Conservation (phyloP, 192 early-diverging fungal species). For the Podochytrium sp. region DNA sequence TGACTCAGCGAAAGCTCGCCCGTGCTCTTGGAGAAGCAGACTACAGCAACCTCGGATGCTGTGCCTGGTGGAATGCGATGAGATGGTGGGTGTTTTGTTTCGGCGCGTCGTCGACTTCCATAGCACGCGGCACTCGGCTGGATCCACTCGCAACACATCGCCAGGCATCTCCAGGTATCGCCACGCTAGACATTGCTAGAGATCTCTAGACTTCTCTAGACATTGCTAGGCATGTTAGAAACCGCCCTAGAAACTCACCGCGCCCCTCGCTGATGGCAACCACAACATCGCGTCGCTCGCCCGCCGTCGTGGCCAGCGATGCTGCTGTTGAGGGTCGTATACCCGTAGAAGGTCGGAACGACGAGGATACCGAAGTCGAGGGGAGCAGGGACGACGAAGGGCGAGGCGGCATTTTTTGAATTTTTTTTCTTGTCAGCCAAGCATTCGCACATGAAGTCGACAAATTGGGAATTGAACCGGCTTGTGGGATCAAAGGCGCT, state of each 20-base stretch:
- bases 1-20: slow-evolving; percentile 66
- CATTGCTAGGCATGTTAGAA: too few species aligned
- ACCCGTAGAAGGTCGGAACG: background rate
- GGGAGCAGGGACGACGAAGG: too few species aligned
- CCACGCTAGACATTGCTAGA: background rate
- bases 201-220: too few species aligned
- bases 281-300: background rate
- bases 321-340: slow-evolving; percentile 1
- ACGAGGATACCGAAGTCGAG: background rate
- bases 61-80: slow-evolving; percentile 23
- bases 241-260: background rate
- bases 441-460: too few species aligned
- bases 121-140: too few species aligned
- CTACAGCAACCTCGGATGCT: slow-evolving; percentile 61
- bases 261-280: slow-evolving; percentile 19
- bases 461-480: too few species aligned
- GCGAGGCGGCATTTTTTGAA: too few species aligned
- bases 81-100: too few species aligned
- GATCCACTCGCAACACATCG: too few species aligned
- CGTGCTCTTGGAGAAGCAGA: slow-evolving; percentile 59
- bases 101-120: too few species aligned
- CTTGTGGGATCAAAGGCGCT: too few species aligned
- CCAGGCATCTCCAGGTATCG: background rate
- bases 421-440: too few species aligned
- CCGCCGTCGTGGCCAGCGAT: background rate